phyloP scores from a whole-genome alignment of 2,329 filamentous ascomycete species.

The Paraphaeosphaeria sporulosa region DNA sequence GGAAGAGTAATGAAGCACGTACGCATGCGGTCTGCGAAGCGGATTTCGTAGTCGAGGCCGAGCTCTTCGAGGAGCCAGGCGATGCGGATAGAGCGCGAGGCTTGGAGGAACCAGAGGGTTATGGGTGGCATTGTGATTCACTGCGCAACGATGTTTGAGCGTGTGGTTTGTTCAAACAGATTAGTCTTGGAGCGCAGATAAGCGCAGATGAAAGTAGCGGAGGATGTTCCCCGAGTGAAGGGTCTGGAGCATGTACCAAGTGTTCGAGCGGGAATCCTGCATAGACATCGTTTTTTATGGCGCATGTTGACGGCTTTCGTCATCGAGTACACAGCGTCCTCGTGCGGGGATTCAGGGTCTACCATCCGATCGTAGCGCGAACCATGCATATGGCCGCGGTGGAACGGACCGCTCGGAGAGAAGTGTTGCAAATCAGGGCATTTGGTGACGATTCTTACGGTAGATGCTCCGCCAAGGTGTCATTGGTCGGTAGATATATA shows the following conservation, averaged over 20 bases:
- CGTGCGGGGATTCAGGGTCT: neutral
- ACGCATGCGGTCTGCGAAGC: constrained; percentile 49
- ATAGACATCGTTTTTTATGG: neutral
- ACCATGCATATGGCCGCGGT: neutral
- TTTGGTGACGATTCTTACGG: neutral
- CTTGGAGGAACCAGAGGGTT: constrained; percentile 51
- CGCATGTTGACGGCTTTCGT: neutral
- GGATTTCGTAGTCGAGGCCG: constrained; percentile 51
- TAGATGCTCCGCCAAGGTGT: neutral
- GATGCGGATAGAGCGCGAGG: constrained; percentile 54
- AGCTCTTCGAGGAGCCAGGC: constrained; percentile 59
- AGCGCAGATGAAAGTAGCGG: too few relatives aligned
- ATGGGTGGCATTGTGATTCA: neutral
- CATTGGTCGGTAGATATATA: neutral
- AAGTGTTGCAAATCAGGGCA: neutral
- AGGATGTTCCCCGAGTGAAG: neutral
- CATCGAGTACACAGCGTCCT: neutral
- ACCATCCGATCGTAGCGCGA: neutral
- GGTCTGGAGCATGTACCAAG: neutral
- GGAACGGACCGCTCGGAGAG: neutral
- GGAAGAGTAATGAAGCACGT: too few relatives aligned
- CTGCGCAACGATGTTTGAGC: neutral
- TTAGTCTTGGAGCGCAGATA: too few relatives aligned
- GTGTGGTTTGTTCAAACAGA: too few relatives aligned
- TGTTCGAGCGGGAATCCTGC: too few relatives aligned